Conservation (phyloP, 1,284 basidiomycete genomes). For the Marasmius fiardii region DNA sequence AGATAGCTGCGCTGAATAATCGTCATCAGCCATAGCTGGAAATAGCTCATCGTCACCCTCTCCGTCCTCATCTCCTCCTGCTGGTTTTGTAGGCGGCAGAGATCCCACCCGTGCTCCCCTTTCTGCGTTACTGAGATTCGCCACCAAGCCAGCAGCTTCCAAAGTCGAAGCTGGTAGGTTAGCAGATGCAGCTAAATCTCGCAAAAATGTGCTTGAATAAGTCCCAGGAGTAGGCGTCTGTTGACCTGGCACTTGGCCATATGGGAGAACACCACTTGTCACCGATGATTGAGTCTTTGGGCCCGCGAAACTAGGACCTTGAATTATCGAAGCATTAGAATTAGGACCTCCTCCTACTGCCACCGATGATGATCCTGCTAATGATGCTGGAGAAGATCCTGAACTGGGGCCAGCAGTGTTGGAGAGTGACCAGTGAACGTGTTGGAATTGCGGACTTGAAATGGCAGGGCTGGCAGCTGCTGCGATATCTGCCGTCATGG, state of each 20-base stretch:
- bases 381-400: neutral
- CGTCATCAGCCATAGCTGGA: conserved; percentile 82
- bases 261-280: conserved; percentile 7
- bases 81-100: neutral
- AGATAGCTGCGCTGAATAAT: conserved; percentile 74
- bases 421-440: conserved; percentile 38
- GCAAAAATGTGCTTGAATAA: conserved; percentile 5
- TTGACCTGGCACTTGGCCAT: conserved; percentile 1
- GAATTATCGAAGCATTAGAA: conserved; percentile 3
- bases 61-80: conserved; percentile 39
- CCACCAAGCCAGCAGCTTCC: neutral
- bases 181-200: neutral
- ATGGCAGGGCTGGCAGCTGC: conserved; percentile 12
- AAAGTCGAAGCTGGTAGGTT: neutral
- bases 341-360: conserved; percentile 8
- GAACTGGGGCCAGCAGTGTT: conserved; percentile 17
- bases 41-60: conserved; percentile 74
- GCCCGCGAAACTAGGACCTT: conserved; percentile 8
- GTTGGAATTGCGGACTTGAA: conserved; percentile 29
- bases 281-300: conserved; percentile 8
- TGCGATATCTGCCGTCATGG: conserved; percentile 14
- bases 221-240: neutral
- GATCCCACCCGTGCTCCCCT: neutral
- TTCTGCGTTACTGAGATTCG: neutral
- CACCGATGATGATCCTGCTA: conserved; percentile 17